These are phyloP conservation scores for Sugiyamaella americana DNA, from an alignment of 805 yeast genomes.

Conservation along the genomic window DNA sequence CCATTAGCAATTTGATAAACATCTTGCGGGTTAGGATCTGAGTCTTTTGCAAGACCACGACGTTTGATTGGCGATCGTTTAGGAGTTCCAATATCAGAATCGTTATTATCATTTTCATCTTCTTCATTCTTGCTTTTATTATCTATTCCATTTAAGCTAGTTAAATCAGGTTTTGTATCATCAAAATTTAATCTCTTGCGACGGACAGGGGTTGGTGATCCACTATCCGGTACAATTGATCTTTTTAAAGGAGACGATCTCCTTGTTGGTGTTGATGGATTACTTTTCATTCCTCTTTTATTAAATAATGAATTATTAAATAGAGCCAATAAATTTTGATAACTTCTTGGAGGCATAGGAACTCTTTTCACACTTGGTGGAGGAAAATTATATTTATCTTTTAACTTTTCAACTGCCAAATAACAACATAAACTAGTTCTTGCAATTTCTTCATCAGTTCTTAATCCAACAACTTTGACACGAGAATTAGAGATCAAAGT, in stretches of 20 bases:
- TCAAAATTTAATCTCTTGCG: neutral
- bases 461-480: slow-evolving; percentile 11
- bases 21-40: slow-evolving; percentile 20
- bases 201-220: slow-evolving; percentile 5
- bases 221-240: neutral
- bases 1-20: slow-evolving; percentile 16
- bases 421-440: slow-evolving; percentile 21
- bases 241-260: neutral
- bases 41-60: slow-evolving; percentile 18
- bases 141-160: no score
- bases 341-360: slow-evolving; percentile 23
- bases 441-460: slow-evolving; percentile 24
- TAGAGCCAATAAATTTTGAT: slow-evolving; percentile 16
- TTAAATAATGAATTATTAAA: slow-evolving; percentile 17
- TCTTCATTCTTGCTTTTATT: slow-evolving; percentile 1
- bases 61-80: slow-evolving; percentile 14
- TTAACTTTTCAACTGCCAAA: slow-evolving; percentile 21
- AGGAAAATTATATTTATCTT: slow-evolving; percentile 10
- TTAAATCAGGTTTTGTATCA: neutral
- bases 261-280: neutral
- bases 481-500: slow-evolving; percentile 11
- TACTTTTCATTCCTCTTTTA: neutral
- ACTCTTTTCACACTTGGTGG: slow-evolving; percentile 9
- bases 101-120: neutral
- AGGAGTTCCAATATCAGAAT: neutral